Percentiles rank a stretch among this genome's conserved stretches.
These are phyloP conservation scores for Ophiostoma quercus DNA, from an alignment of 2,329 filamentous ascomycete species.

Conservation along the genomic window DNA sequence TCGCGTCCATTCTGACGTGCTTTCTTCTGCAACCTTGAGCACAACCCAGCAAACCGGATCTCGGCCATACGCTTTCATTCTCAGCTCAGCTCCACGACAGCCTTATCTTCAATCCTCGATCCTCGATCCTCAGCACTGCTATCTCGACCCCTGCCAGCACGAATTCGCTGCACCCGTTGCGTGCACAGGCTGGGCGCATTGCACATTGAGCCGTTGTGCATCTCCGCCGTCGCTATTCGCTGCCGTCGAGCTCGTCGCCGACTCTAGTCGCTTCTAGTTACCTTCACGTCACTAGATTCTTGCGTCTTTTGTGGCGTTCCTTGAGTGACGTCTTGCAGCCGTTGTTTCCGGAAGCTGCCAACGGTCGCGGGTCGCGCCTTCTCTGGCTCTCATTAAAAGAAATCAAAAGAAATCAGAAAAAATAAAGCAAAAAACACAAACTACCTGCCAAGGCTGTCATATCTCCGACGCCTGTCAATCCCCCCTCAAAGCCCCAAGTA, in stretches of 20 bases:
- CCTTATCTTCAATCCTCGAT: not conserved
- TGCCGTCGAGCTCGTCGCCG: not conserved
- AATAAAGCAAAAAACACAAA: not conserved
- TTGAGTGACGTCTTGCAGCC: not conserved
- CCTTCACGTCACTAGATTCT: not conserved
- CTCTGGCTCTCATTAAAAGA: not conserved
- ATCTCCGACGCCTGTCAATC: not conserved
- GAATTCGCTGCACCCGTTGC: conserved; percentile 1
- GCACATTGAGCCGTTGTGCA: not conserved
- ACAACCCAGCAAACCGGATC: not conserved
- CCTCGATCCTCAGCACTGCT: not conserved
- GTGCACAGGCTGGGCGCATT: conserved; percentile 1
- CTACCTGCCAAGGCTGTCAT: not conserved
- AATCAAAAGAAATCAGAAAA: not conserved
- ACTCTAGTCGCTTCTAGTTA: not conserved
- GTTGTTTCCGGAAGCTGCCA: not conserved
- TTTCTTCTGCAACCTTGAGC: not conserved
- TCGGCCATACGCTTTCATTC: not conserved
- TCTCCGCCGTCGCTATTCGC: not conserved
- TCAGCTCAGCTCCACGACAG: not conserved
- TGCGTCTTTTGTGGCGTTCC: not conserved
- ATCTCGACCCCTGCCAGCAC: conserved; percentile 2
- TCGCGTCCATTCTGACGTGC: conserved; percentile 9
- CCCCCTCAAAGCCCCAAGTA: not conserved
- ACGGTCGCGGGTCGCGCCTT: not conserved